phyloP scores from a whole-genome alignment of 768 basidiomycete genomes.

The Neoboletus subvelutipes region DNA sequence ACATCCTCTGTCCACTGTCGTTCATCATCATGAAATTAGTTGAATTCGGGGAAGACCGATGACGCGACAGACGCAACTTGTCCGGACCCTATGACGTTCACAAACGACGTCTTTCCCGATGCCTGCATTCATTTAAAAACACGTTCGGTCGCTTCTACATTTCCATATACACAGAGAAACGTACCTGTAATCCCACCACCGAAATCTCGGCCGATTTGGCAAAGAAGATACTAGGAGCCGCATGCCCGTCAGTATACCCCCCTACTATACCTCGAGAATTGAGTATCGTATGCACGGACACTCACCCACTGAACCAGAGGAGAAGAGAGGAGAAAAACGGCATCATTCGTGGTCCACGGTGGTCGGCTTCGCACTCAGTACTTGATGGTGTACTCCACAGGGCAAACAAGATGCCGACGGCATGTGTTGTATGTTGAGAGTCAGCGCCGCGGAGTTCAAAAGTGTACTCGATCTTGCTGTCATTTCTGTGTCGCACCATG shows the following conservation, averaged over 20 bases:
- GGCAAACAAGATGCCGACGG: not conserved
- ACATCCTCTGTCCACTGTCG: constrained; percentile 91
- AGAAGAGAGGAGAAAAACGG: constrained; percentile 53
- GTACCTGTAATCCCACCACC: constrained; percentile 86
- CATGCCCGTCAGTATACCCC: not conserved
- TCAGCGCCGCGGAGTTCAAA: constrained; percentile 20
- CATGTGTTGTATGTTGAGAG: not conserved
- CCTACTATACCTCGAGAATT: not conserved
- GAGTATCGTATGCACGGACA: not conserved
- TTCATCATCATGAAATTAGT: not conserved
- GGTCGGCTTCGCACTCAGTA: not conserved
- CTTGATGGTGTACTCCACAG: not conserved
- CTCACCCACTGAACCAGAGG: constrained; percentile 56
- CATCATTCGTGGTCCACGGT: constrained; percentile 30
- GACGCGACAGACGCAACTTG: constrained; percentile 42
- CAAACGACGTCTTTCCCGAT: constrained; percentile 93
- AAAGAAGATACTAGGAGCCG: constrained; percentile 67
- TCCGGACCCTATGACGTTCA: constrained; percentile 87
- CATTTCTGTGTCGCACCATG: not conserved
- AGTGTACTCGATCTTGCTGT: not conserved
- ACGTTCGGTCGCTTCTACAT: not conserved
- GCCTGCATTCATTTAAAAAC: constrained; percentile 47
- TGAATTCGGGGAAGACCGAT: not conserved
- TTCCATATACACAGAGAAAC: not conserved
- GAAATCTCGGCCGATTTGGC: constrained; percentile 85